Percentiles rank a stretch among this genome's conserved stretches.
Conservation (phyloP, 2,329 filamentous ascomycete genomes). For the Trichoderma atrobrunneum region DNA sequence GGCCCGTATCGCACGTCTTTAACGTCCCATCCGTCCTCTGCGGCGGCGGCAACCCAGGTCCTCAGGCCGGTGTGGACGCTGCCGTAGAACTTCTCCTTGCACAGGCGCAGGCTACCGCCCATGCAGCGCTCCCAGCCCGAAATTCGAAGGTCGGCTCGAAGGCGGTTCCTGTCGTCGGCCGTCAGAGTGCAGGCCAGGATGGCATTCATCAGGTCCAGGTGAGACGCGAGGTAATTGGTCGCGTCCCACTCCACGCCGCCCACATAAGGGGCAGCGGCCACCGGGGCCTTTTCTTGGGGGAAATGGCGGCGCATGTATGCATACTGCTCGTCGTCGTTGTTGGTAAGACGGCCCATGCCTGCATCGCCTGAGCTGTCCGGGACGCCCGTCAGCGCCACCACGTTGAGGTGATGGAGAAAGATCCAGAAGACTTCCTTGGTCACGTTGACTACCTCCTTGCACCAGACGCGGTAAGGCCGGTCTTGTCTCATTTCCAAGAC, state of each 20-base stretch:
- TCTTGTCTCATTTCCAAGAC: conserved; percentile 85
- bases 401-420: conserved; percentile 90
- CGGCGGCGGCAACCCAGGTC: conserved; percentile 85
- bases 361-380: conserved; percentile 23
- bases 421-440: conserved; percentile 99
- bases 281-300: conserved; percentile 80
- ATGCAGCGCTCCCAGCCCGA: conserved; percentile 91
- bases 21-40: conserved; percentile 85
- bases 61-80: conserved; percentile 84
- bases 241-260: conserved; percentile 98
- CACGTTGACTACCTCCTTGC: conserved; percentile 85
- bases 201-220: conserved; percentile 90
- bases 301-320: conserved; percentile 71
- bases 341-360: conserved; percentile 23
- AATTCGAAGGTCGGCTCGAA: conserved; percentile 74
- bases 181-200: conserved; percentile 79
- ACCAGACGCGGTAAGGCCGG: conserved; percentile 90
- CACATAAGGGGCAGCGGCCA: conserved; percentile 92
- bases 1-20: conserved; percentile 75
- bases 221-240: conserved; percentile 90
- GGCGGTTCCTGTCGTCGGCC: conserved; percentile 64
- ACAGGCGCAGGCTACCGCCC: conserved; percentile 78
- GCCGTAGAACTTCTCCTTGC: conserved; percentile 97
- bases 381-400: conserved; percentile 61
- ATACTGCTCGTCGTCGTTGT: conserved; percentile 43